Evolutionary conservation across 768 basidiomycete genomes (phyloP), one percentile per base, ranked within the genome.

Genomic region (Collybia sp.): DNA sequence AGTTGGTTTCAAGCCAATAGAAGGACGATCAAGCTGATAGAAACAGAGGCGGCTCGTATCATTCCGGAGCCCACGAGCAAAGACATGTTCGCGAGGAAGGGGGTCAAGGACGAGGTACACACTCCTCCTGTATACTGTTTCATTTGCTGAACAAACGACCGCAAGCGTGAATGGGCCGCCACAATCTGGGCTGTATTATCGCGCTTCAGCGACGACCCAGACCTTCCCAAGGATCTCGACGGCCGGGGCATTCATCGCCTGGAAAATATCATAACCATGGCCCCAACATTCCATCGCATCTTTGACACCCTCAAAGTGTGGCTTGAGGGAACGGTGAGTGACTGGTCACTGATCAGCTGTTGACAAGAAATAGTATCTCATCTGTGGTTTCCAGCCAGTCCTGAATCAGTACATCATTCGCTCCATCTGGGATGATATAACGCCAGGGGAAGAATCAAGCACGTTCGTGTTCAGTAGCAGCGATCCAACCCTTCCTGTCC

Each of bases 281-380:
- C 6, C 13, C 13, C 12, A 19, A n/a, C 1, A 19, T 36, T 36
- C 19, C 44, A 45, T 18, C 1, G 13, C 13, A n/a, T 10, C 13
- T 37, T 37, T 10, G 35, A 37, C 41, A n/a, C 2, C 30, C 36
- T 43, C 20, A 18, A 19, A 15, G 12, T 43, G 13, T 43, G 40
- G 40, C 42, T 51, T 40, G 45, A 45, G 44, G 45, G 36, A 15
- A 45, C 47, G 30, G 36, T 32, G 38, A 32, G 30, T 16, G 5
- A 46, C 33, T 45, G 43, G 41, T 30, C 40, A 42, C 42, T 47
- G 18, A 30, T 36, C 40, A n/a, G 15, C 17, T 47, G 5, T 35
- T 47, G 40, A 32, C 40, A 31, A 43, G 20, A 36, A 37, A 42
- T 32, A 18, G 20, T 47, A 32, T 42, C 19, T 47, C n/a, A 18